phyloP scores from a whole-genome alignment of 805 yeast genomes.

The Ogataea pilisensis region DNA sequence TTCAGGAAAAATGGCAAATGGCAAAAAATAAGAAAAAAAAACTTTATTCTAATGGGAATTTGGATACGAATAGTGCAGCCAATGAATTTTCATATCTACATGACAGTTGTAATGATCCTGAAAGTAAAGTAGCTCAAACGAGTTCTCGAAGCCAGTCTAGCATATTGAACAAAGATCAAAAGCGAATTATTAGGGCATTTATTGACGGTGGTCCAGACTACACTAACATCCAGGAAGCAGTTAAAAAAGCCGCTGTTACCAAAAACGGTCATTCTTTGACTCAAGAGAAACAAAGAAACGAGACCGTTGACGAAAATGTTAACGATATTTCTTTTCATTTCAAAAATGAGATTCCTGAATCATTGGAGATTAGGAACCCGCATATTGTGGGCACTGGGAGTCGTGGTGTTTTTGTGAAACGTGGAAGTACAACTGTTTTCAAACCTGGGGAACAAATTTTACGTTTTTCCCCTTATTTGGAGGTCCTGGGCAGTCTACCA shows the following conservation, averaged over 20 bases:
- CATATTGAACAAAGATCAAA: constrained; percentile 1
- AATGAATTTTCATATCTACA: no score
- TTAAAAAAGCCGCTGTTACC: neutral
- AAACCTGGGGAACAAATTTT: constrained; percentile 7
- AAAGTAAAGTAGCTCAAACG: no score
- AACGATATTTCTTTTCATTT: no score
- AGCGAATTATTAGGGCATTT: constrained; percentile 1
- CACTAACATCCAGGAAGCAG: neutral
- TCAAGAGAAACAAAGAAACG: no score
- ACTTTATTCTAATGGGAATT: no score
- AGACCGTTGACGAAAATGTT: no score
- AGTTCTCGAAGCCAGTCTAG: neutral
- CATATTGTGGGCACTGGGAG: neutral
- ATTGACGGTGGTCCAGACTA: neutral
- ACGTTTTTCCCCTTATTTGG: constrained; percentile 9
- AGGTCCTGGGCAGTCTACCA: constrained; percentile 13
- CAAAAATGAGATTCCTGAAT: neutral
- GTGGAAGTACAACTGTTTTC: no score
- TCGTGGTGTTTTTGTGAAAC: neutral
- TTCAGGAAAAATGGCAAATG: no score
- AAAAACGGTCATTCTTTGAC: no score
- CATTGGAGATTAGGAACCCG: neutral
- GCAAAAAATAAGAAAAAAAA: no score
- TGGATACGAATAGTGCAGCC: no score
- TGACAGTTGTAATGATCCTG: no score